phyloP scores from a whole-genome alignment of 192 early-diverging fungal genomes.

The Pecoramyces ruminantium region DNA sequence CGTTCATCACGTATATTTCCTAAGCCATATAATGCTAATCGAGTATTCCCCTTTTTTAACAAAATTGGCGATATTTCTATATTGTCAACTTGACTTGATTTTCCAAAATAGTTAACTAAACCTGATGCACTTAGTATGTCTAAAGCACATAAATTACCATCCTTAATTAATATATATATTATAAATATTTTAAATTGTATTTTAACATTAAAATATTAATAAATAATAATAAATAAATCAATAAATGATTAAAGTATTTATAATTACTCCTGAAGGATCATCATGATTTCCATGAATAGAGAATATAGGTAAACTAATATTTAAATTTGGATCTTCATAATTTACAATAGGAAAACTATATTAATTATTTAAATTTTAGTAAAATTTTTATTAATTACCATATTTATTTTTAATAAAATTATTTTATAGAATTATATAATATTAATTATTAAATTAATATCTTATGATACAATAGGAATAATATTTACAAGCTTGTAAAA shows the following conservation, averaged over 20 bases:
- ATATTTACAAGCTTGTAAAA: constrained; percentile 34
- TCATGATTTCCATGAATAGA: constrained; percentile 97
- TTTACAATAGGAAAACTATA: constrained; percentile 49
- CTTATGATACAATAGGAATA: neutral
- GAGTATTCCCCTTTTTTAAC: constrained; percentile 57
- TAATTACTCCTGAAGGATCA: constrained; percentile 58
- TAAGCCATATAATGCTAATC: constrained; percentile 71
- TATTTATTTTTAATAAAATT: too few relatives aligned
- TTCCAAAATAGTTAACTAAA: constrained; percentile 88
- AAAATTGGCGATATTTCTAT: constrained; percentile 64
- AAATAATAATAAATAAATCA: too few relatives aligned
- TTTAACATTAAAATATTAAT: too few relatives aligned
- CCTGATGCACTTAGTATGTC: constrained; percentile 63
- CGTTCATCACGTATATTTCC: constrained; percentile 88
- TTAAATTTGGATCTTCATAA: constrained; percentile 73
- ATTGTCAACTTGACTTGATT: constrained; percentile 48
- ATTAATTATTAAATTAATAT: neutral
- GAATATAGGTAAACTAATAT: constrained; percentile 73
- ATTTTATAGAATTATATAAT: too few relatives aligned
- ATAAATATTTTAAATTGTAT: too few relatives aligned
- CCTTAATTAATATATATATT: constrained; percentile 12
- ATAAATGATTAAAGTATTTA: too few relatives aligned
- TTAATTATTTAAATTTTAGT: too few relatives aligned
- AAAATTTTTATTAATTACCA: too few relatives aligned
- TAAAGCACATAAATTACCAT: constrained; percentile 65